phyloP scores from a whole-genome alignment of 2,329 filamentous ascomycete genomes.

The Fusarium protoensiforme region DNA sequence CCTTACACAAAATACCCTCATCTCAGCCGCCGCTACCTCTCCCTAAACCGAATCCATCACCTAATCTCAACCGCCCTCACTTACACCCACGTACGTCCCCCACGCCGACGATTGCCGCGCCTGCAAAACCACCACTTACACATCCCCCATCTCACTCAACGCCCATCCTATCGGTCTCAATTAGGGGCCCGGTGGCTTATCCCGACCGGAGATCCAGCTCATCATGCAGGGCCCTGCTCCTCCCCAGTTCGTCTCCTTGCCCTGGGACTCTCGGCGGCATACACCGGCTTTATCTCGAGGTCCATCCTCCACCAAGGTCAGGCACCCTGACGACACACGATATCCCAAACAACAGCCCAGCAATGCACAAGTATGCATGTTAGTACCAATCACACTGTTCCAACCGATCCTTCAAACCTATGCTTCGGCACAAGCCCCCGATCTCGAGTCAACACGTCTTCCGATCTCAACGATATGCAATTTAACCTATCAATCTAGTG shows the following conservation, averaged over 20 bases:
- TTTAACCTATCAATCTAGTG: slow-evolving; percentile 7
- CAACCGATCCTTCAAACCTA: background rate
- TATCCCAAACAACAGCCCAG: background rate
- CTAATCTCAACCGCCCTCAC: background rate
- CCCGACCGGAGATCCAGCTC: background rate
- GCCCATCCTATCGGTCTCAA: background rate
- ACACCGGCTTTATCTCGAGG: slow-evolving; percentile 19
- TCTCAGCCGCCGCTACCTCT: background rate
- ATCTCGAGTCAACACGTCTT: background rate
- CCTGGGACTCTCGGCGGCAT: slow-evolving; percentile 18
- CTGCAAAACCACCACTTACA: background rate
- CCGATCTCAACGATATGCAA: background rate
- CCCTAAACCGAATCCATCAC: background rate
- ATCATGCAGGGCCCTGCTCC: slow-evolving; percentile 4
- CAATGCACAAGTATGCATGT: background rate
- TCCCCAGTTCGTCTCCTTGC: background rate
- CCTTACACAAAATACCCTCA: background rate
- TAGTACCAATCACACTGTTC: background rate
- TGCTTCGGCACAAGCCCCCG: background rate
- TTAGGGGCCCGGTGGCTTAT: background rate
- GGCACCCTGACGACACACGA: background rate
- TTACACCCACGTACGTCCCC: slow-evolving; percentile 2
- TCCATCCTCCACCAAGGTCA: background rate
- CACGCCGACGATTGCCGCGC: slow-evolving; percentile 34
- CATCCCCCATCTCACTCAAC: background rate